A percentile compares a stretch with the other conserved stretches of the same genome.
These are phyloP conservation scores for Catenaria anguillulae DNA, from an alignment of 371 early-diverging fungal species.

Conservation along the genomic window DNA sequence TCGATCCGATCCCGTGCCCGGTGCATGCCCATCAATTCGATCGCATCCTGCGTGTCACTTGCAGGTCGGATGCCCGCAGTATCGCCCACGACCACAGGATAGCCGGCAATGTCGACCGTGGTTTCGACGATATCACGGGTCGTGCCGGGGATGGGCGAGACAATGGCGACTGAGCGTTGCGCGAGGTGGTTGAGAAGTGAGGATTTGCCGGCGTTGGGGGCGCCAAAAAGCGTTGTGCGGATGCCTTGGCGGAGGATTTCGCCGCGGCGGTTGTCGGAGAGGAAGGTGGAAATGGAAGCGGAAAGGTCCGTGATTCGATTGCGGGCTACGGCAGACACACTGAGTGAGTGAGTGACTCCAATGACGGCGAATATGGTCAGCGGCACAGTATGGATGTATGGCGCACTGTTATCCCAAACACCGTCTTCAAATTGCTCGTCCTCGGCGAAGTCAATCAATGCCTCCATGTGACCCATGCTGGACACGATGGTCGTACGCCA, in stretches of 20 bases:
- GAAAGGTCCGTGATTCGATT: conserved; percentile 13
- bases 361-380: background rate
- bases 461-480: conserved; percentile 52
- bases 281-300: conserved; percentile 29
- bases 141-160: conserved; percentile 62
- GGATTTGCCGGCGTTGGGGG: conserved; percentile 73
- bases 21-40: conserved; percentile 59
- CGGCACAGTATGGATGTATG: background rate
- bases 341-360: background rate
- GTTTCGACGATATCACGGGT: conserved; percentile 65
- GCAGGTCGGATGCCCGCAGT: conserved; percentile 66
- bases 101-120: conserved; percentile 55
- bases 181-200: conserved; percentile 53
- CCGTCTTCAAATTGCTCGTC: conserved; percentile 66
- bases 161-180: conserved; percentile 60
- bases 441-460: conserved; percentile 69
- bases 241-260: conserved; percentile 60
- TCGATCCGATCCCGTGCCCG: conserved; percentile 36
- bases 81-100: conserved; percentile 54
- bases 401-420: conserved; percentile 36
- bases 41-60: conserved; percentile 25
- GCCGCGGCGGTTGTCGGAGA: conserved; percentile 49
- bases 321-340: conserved; percentile 15
- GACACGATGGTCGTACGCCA: conserved; percentile 49
- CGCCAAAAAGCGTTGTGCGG: conserved; percentile 54